Percentiles rank a stretch among this genome's conserved stretches.
Conservation (phyloP, 2,329 filamentous ascomycete species). For the Amauroascus verrucosus region DNA sequence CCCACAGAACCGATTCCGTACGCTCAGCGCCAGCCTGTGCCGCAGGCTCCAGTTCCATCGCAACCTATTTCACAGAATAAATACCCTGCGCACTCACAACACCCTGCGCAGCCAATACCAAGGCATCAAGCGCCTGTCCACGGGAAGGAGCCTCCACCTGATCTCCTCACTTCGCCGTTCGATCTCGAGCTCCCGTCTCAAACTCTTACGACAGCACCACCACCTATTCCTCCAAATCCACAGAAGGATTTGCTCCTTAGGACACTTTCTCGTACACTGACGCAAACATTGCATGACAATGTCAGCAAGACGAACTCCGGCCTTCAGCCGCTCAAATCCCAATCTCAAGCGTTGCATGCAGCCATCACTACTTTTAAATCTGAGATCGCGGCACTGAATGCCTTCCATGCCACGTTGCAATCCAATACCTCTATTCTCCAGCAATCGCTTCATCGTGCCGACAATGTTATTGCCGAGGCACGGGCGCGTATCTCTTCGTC, state of each 20-base stretch:
- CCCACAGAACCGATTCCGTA: conserved; percentile 14
- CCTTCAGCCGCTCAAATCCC: conserved; percentile 64
- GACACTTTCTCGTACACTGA: conserved; percentile 61
- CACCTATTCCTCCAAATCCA: conserved; percentile 87
- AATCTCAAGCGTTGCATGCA: conserved; percentile 63
- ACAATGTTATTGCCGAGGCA: conserved; percentile 65
- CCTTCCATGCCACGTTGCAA: conserved; percentile 59
- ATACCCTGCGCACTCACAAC: conserved; percentile 15
- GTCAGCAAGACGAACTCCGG: conserved; percentile 63
- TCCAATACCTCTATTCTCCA: conserved; percentile 71
- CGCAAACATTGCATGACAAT: conserved; percentile 57
- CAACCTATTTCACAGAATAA: conserved; percentile 20
- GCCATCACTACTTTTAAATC: conserved; percentile 60
- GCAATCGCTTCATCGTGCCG: conserved; percentile 66
- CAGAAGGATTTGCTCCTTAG: conserved; percentile 81
- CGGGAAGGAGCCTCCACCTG: conserved; percentile 33
- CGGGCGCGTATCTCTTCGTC: conserved; percentile 42
- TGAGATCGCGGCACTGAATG: conserved; percentile 61
- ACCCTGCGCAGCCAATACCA: conserved; percentile 25
- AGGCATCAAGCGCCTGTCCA: conserved; percentile 18
- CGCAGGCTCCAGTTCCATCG: background rate
- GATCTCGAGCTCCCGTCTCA: conserved; percentile 47
- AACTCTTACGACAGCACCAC: conserved; percentile 45
- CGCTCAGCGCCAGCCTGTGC: conserved; percentile 6
- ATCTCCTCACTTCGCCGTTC: conserved; percentile 55